A percentile compares a stretch with the other conserved stretches of the same genome.
Conservation (phyloP, 352 stramenopile species). For the Phytophthora rubi region DNA sequence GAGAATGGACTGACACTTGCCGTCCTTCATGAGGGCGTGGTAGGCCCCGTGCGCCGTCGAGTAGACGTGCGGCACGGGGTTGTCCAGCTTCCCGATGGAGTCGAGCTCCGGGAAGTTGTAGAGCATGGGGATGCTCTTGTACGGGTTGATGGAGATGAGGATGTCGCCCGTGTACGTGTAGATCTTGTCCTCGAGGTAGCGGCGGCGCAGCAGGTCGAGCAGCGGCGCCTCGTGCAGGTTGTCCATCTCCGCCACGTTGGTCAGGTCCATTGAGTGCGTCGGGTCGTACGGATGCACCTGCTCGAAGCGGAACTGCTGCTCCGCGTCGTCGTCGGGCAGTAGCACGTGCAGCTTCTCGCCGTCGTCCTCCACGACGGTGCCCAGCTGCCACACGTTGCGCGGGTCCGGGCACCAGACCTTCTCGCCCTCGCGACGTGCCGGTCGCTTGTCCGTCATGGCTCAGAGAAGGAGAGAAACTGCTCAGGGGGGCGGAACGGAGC, state of each 20-base stretch:
- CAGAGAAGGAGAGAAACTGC: neutral
- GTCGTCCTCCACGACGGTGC: slow-evolving; percentile 87
- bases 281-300: slow-evolving; percentile 92
- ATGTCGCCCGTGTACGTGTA: slow-evolving; percentile 97
- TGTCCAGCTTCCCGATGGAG: slow-evolving; percentile 86
- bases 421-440: slow-evolving; percentile 77
- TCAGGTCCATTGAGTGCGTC: slow-evolving; percentile 87
- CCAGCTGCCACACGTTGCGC: slow-evolving; percentile 88
- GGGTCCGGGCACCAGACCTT: slow-evolving; percentile 89
- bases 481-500: slow-evolving; percentile 16
- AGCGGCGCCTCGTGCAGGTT: slow-evolving; percentile 93
- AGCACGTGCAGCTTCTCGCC: slow-evolving; percentile 86
- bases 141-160: slow-evolving; percentile 97
- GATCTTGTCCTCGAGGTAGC: slow-evolving; percentile 93
- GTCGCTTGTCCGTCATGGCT: slow-evolving; percentile 54
- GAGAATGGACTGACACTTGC: slow-evolving; percentile 88
- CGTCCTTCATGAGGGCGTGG: slow-evolving; percentile 75
- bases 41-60: slow-evolving; percentile 86
- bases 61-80: slow-evolving; percentile 88
- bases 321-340: slow-evolving; percentile 77
- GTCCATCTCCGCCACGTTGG: slow-evolving; percentile 95
- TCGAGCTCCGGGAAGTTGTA: slow-evolving; percentile 93
- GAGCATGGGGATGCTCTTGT: slow-evolving; percentile 94
- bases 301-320: slow-evolving; percentile 81
- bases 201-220: slow-evolving; percentile 85